Percentiles rank a stretch among this genome's conserved stretches.
phyloP scores from a whole-genome alignment of 176 grass and related monocot species.

The Cenchrus fungigraminus region DNA sequence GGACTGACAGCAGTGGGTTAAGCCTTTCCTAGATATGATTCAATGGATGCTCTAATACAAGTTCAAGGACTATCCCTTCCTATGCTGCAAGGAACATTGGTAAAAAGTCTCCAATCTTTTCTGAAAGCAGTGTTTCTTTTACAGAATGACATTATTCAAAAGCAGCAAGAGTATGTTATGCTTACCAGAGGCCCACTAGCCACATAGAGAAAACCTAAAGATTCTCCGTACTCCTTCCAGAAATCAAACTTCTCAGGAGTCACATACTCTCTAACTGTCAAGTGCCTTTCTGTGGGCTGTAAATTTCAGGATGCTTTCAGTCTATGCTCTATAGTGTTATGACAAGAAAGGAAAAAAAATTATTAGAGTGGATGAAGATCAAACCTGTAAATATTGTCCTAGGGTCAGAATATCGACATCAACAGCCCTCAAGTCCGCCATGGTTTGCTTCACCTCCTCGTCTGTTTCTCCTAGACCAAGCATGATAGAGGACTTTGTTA shows the following conservation, averaged over 20 bases:
- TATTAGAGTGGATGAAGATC: not conserved
- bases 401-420: slow-evolving; percentile 83
- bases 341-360: not conserved
- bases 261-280: slow-evolving; percentile 80
- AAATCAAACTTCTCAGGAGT: slow-evolving; percentile 89
- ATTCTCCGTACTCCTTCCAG: slow-evolving; percentile 91
- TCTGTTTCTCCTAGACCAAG: slow-evolving; percentile 89
- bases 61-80: not conserved
- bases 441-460: slow-evolving; percentile 71
- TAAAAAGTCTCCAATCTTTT: not conserved
- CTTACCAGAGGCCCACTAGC: slow-evolving; percentile 88
- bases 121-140: not conserved
- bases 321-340: not conserved
- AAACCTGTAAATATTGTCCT: slow-evolving; percentile 93
- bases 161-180: not conserved
- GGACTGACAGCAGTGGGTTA: not conserved
- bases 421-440: slow-evolving; percentile 78
- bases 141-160: not conserved
- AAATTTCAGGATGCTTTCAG: slow-evolving; percentile 34
- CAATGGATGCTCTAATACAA: not conserved
- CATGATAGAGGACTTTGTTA: slow-evolving; percentile 95
- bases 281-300: slow-evolving; percentile 80
- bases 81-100: not conserved
- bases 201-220: slow-evolving; percentile 83
- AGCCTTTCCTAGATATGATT: not conserved